phyloP scores from a whole-genome alignment of 2,329 filamentous ascomycete species.

The Shiraia bambusicola region DNA sequence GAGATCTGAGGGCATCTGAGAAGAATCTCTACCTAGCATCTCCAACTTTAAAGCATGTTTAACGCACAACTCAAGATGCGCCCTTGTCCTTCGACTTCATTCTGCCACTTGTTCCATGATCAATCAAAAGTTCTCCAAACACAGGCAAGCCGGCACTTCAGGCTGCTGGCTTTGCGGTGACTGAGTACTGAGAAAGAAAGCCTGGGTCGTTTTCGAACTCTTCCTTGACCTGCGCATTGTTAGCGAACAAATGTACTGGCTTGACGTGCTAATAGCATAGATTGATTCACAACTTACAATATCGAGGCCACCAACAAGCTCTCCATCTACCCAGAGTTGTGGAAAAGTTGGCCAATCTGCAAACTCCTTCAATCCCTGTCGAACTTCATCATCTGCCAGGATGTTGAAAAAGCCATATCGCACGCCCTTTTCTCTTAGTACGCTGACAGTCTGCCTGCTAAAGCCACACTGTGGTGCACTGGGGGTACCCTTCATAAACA shows the following conservation, averaged over 20 bases:
- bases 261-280: not conserved
- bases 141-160: not conserved
- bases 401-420: conserved; percentile 99
- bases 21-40: too few species aligned
- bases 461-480: conserved; percentile 88
- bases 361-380: conserved; percentile 93
- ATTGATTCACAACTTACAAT: conserved; percentile 67
- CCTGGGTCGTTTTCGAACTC: conserved; percentile 81
- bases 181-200: conserved; percentile 74
- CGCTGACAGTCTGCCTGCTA: conserved; percentile 81
- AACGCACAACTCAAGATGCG: too few species aligned
- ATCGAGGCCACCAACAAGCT: conserved; percentile 89
- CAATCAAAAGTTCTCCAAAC: too few species aligned
- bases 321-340: conserved; percentile 87
- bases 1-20: too few species aligned
- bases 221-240: conserved; percentile 74
- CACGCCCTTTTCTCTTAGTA: conserved; percentile 85
- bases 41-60: too few species aligned
- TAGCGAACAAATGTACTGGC: conserved; percentile 14
- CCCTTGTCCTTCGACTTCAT: too few species aligned
- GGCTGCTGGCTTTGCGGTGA: conserved; percentile 30
- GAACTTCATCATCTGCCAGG: conserved; percentile 92
- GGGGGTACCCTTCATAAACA: conserved; percentile 98
- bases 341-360: conserved; percentile 99
- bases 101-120: too few species aligned